A percentile compares a stretch with the other conserved stretches of the same genome.
Evolutionary conservation across 2,329 filamentous ascomycete species (phyloP).

Genomic region (Verticillium albo-atrum): DNA sequence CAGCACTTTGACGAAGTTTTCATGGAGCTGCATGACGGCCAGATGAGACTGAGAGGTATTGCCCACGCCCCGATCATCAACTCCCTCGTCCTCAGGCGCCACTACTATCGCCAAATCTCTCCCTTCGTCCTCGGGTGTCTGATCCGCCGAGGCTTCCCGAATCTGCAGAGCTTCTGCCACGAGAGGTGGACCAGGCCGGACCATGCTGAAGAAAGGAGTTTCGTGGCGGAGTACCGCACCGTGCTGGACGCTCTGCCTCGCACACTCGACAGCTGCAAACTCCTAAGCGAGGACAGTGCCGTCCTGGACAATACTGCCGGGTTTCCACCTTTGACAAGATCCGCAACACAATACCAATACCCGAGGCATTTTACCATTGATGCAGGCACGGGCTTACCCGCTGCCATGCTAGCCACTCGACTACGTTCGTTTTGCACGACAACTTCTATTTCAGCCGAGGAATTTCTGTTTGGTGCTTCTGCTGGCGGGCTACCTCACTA

Average conservation of each 20-base stretch:
- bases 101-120: neutral
- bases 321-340: neutral
- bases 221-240: neutral
- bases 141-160: neutral
- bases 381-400: neutral
- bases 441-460: neutral
- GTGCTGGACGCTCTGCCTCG: neutral
- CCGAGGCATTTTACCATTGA: neutral
- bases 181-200: neutral
- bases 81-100: neutral
- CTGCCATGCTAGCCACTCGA: neutral
- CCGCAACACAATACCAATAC: neutral
- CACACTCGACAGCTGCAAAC: neutral
- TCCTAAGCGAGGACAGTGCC: neutral
- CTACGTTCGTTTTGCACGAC: neutral
- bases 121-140: neutral
- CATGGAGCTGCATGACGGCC: neutral
- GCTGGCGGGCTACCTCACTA: neutral
- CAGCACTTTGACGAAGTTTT: neutral
- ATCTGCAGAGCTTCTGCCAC: neutral
- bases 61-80: neutral
- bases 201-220: neutral
- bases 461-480: neutral
- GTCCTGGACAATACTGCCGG: neutral
- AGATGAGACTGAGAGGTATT: neutral